Conservation (phyloP, 108 stramenopile genomes). For the Bacterosira constricta region DNA sequence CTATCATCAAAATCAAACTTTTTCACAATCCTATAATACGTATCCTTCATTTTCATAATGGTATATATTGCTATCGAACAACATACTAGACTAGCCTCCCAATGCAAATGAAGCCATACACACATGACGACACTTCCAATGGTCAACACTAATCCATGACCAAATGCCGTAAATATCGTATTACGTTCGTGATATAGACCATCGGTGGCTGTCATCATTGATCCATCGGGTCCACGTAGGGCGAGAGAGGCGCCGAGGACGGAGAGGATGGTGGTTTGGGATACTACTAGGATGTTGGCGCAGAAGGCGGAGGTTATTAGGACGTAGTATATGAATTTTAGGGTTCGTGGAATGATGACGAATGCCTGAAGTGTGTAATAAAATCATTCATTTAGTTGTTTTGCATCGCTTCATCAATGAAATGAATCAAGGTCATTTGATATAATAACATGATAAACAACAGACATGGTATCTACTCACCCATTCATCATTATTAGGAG, state of each 20-base stretch:
- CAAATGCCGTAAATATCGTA: slow-evolving; percentile 73
- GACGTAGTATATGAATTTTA: slow-evolving; percentile 85
- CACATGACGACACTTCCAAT: slow-evolving; percentile 44
- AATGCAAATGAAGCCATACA: slow-evolving; percentile 76
- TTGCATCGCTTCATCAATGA: background rate
- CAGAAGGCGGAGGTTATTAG: slow-evolving; percentile 82
- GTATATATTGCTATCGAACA: slow-evolving; percentile 61
- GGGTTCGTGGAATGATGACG: slow-evolving; percentile 32
- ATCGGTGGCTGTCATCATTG: slow-evolving; percentile 93
- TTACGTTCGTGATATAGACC: slow-evolving; percentile 81
- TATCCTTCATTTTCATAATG: slow-evolving; percentile 54
- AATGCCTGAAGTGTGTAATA: slow-evolving; percentile 1
- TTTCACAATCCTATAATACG: slow-evolving; percentile 63
- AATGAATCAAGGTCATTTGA: background rate
- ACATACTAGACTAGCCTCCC: slow-evolving; percentile 77
- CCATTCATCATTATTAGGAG: slow-evolving; percentile 69
- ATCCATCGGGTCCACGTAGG: slow-evolving; percentile 89
- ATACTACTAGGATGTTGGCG: slow-evolving; percentile 86
- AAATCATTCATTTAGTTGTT: background rate
- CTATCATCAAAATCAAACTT: slow-evolving; percentile 85
- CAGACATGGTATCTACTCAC: slow-evolving; percentile 43
- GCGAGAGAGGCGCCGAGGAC: slow-evolving; percentile 86
- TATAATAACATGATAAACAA: background rate
- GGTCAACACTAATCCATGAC: slow-evolving; percentile 68
- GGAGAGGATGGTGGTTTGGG: slow-evolving; percentile 79